phyloP scores from a whole-genome alignment of 176 grass and related monocot genomes.

The Avena atlantica region DNA sequence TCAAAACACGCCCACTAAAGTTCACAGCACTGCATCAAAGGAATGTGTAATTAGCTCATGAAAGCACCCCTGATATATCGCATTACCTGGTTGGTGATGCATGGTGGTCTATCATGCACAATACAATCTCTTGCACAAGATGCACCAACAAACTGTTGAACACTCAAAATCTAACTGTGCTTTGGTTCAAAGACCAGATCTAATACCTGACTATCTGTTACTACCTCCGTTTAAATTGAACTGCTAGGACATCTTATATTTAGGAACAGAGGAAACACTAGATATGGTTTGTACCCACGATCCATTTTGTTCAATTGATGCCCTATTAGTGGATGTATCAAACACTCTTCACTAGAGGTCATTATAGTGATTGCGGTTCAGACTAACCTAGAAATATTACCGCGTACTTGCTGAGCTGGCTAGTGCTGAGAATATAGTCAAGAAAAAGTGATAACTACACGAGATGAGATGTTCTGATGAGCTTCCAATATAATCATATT shows the following conservation, averaged over 20 bases:
- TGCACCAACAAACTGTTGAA: background rate
- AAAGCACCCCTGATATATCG: background rate
- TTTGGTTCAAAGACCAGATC: constrained; percentile 14
- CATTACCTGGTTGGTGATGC: constrained; percentile 1
- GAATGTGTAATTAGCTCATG: background rate
- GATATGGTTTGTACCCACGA: background rate
- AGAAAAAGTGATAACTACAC: background rate
- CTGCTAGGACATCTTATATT: too few relatives aligned
- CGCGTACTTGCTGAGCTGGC: background rate
- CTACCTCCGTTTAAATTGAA: too few relatives aligned
- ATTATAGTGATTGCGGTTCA: background rate
- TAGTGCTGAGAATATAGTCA: background rate
- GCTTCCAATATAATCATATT: constrained; percentile 10
- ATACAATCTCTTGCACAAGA: background rate
- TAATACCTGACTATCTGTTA: background rate
- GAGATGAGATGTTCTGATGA: background rate
- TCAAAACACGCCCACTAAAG: constrained; percentile 1
- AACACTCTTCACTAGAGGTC: background rate
- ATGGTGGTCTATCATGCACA: background rate
- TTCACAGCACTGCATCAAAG: constrained; percentile 25
- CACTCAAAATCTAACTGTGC: constrained; percentile 6
- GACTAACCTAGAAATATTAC: background rate
- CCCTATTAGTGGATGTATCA: background rate
- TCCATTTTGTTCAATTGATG: constrained; percentile 22
- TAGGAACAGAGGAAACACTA: too few relatives aligned